Evolutionary conservation across 768 basidiomycete genomes (phyloP).

Genomic region (Phylloporus sp.): DNA sequence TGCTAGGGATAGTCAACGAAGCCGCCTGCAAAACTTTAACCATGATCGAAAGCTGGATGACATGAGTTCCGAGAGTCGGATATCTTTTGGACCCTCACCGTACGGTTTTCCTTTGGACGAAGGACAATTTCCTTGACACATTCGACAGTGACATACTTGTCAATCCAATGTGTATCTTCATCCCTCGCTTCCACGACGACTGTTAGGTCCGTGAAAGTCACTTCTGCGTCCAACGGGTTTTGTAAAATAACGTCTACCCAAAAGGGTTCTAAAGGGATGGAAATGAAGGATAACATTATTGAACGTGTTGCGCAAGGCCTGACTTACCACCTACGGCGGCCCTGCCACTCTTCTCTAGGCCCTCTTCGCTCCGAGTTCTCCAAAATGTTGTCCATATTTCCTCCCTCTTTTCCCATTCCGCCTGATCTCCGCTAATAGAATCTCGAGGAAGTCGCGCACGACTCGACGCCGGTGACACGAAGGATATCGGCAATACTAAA

Average conservation of each 20-base stretch:
- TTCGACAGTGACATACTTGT: slow-evolving; percentile 51
- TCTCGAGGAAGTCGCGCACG: slow-evolving; percentile 54
- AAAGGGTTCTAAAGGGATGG: slow-evolving; percentile 53
- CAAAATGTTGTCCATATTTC: slow-evolving; percentile 60
- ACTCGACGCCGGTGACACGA: slow-evolving; percentile 58
- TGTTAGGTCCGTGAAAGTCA: slow-evolving; percentile 61
- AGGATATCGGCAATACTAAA: slow-evolving; percentile 58
- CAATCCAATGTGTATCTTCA: slow-evolving; percentile 28
- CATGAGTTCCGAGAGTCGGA: not conserved
- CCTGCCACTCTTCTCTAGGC: slow-evolving; percentile 49
- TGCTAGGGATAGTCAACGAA: slow-evolving; percentile 51
- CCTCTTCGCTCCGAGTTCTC: slow-evolving; percentile 49
- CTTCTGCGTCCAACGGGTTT: slow-evolving; percentile 71
- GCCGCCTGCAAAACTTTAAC: slow-evolving; percentile 50
- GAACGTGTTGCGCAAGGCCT: not conserved
- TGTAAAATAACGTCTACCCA: slow-evolving; percentile 67
- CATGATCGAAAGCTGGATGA: slow-evolving; percentile 53
- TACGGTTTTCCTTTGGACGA: slow-evolving; percentile 57
- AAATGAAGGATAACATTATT: not conserved
- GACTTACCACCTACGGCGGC: slow-evolving; percentile 59
- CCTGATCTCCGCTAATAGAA: slow-evolving; percentile 37
- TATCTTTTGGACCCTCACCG: slow-evolving; percentile 38
- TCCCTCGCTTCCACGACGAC: slow-evolving; percentile 42
- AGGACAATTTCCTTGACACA: slow-evolving; percentile 57
- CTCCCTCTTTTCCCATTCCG: slow-evolving; percentile 62